A percentile compares a stretch with the other conserved stretches of the same genome.
Evolutionary conservation across 768 basidiomycete species (phyloP).

Genomic region (Termitomyces sp.): DNA sequence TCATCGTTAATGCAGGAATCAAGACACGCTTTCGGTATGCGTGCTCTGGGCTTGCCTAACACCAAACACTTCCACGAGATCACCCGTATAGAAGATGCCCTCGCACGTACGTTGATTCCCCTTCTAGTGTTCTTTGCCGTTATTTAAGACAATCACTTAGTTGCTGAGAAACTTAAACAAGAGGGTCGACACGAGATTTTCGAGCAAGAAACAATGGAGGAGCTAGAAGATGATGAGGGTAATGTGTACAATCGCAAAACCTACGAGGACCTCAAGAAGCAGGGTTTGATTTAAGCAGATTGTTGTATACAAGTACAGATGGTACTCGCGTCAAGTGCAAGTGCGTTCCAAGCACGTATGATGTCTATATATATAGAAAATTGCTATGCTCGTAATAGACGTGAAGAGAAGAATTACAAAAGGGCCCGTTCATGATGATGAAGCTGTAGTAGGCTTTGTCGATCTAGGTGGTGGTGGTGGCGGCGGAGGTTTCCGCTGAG

Average conservation of each 20-base stretch:
- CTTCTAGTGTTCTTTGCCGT: background rate
- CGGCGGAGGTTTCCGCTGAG: slow-evolving; percentile 32
- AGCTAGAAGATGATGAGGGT: slow-evolving; percentile 96
- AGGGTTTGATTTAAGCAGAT: slow-evolving; percentile 67
- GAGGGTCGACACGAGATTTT: slow-evolving; percentile 95
- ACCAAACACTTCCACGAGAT: slow-evolving; percentile 99
- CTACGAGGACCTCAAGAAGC: slow-evolving; percentile 96
- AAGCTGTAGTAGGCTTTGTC: slow-evolving; percentile 15
- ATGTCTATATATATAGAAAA: background rate
- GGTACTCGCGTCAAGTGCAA: background rate
- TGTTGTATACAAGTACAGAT: slow-evolving; percentile 2
- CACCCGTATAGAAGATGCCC: slow-evolving; percentile 92
- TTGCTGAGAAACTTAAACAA: slow-evolving; percentile 95
- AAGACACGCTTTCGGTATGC: slow-evolving; percentile 96
- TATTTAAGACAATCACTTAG: slow-evolving; percentile 30
- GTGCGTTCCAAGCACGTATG: background rate
- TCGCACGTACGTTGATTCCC: slow-evolving; percentile 62
- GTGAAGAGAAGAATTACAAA: background rate
- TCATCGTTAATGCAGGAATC: slow-evolving; percentile 57
- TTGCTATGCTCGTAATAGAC: background rate
- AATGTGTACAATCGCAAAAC: slow-evolving; percentile 98
- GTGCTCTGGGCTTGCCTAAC: slow-evolving; percentile 92
- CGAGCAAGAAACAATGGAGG: slow-evolving; percentile 93
- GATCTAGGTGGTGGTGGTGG: slow-evolving; percentile 41
- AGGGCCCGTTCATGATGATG: background rate